These are phyloP conservation scores for Penicillium verhagenii DNA, from an alignment of 495 filamentous ascomycete genomes.

Conservation along the genomic window DNA sequence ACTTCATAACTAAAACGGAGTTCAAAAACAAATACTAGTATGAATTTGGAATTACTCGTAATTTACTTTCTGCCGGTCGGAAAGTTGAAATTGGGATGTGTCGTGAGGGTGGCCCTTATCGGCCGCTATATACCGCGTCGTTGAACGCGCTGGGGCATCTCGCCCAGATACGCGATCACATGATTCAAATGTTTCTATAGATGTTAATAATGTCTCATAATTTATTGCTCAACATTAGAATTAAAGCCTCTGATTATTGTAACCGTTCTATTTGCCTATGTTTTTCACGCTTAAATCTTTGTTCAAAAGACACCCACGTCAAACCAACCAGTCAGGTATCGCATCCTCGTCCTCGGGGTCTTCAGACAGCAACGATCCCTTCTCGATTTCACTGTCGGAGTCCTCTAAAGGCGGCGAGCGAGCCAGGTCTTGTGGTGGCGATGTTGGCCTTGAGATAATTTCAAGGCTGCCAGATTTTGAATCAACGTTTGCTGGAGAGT, in stretches of 20 bases:
- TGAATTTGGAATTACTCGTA: no score
- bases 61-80: no score
- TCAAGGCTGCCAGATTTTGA: slow-evolving; percentile 31
- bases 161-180: slow-evolving; percentile 5
- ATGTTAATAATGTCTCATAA: no score
- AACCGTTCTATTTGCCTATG: not conserved
- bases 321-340: slow-evolving; percentile 62
- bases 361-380: slow-evolving; percentile 51
- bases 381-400: slow-evolving; percentile 39
- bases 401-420: slow-evolving; percentile 9
- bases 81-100: no score
- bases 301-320: not conserved
- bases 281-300: not conserved
- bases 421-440: slow-evolving; percentile 13
- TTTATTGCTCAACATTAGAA: no score
- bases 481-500: slow-evolving; percentile 23
- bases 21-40: no score
- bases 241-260: no score
- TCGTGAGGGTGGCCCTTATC: no score
- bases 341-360: slow-evolving; percentile 70
- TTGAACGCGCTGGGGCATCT: not conserved
- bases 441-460: slow-evolving; percentile 17
- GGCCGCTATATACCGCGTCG: no score
- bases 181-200: slow-evolving; percentile 6
- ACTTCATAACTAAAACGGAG: no score